Conservation (phyloP, 768 basidiomycete species). For the Imleria badia region DNA sequence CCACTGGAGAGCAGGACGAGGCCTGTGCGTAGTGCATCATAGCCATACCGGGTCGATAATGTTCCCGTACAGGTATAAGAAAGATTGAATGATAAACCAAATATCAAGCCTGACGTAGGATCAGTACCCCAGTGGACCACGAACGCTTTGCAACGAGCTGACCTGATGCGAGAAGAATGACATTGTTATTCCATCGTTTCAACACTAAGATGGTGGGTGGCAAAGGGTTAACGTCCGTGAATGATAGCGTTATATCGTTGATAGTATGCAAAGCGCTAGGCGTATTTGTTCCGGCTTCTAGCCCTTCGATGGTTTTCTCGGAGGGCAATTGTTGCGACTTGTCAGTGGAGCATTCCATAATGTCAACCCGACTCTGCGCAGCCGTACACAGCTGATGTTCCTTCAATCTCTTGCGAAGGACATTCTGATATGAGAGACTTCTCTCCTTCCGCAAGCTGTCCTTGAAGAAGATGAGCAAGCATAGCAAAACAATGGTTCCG, state of each 20-base stretch:
- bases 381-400: conserved; percentile 17
- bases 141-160: not conserved
- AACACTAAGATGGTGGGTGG: conserved; percentile 59
- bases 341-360: not conserved
- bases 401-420: conserved; percentile 46
- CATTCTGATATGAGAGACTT: conserved; percentile 73
- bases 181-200: conserved; percentile 63
- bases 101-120: conserved; percentile 55
- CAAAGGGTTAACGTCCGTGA: conserved; percentile 73
- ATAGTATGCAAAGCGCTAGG: not conserved
- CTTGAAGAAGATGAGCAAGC: conserved; percentile 65
- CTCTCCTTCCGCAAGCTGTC: conserved; percentile 85
- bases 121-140: not conserved
- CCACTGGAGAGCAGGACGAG: conserved; percentile 76
- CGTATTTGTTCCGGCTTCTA: conserved; percentile 6
- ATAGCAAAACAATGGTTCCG: conserved; percentile 50
- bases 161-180: conserved; percentile 45
- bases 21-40: conserved; percentile 70
- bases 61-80: conserved; percentile 75
- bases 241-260: conserved; percentile 48
- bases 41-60: conserved; percentile 60
- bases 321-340: conserved; percentile 8
- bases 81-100: conserved; percentile 68
- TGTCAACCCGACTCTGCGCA: not conserved
- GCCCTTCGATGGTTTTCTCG: not conserved